Evolutionary conservation across 129 eudicot genomes (phyloP).

Genomic region (Flaveria linearis): DNA sequence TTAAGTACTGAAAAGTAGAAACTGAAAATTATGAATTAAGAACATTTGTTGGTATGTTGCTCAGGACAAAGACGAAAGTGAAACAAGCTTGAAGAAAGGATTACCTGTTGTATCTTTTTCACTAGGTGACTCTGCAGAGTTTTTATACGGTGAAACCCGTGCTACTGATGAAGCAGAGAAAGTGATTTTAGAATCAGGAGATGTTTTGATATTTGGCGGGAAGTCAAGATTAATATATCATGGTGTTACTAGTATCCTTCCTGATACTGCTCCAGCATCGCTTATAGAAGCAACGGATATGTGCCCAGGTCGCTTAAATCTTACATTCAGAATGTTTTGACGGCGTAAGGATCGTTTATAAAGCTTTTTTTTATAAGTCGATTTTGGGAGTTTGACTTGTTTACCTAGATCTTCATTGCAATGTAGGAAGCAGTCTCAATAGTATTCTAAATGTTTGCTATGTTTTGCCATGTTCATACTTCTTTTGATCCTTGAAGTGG

Average conservation of each 20-base stretch:
- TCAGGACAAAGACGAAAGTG: conserved; percentile 82
- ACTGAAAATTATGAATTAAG: background rate
- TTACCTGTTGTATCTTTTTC: conserved; percentile 88
- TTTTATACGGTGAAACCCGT: conserved; percentile 58
- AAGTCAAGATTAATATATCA: conserved; percentile 72
- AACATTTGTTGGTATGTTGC: conserved; percentile 26
- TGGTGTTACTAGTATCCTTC: conserved; percentile 56
- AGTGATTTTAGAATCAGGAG: conserved; percentile 75
- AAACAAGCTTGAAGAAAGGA: conserved; percentile 47
- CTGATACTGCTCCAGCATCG: conserved; percentile 51
- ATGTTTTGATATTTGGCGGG: conserved; percentile 87
- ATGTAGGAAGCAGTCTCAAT: background rate
- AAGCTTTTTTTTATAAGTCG: background rate
- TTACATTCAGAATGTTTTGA: conserved; percentile 67
- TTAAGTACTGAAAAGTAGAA: background rate
- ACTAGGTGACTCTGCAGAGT: conserved; percentile 80
- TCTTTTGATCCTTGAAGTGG: too few species aligned
- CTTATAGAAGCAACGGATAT: conserved; percentile 55
- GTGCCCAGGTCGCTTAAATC: conserved; percentile 73
- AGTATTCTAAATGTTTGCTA: background rate
- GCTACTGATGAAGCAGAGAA: conserved; percentile 54
- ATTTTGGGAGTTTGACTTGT: background rate
- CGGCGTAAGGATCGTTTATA: background rate
- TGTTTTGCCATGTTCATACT: background rate
- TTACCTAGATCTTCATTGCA: background rate